Percentiles rank a stretch among this genome's conserved stretches.
These are phyloP conservation scores for Fraxinus albicans DNA, from an alignment of 305 asterid genomes.

Conservation along the genomic window DNA sequence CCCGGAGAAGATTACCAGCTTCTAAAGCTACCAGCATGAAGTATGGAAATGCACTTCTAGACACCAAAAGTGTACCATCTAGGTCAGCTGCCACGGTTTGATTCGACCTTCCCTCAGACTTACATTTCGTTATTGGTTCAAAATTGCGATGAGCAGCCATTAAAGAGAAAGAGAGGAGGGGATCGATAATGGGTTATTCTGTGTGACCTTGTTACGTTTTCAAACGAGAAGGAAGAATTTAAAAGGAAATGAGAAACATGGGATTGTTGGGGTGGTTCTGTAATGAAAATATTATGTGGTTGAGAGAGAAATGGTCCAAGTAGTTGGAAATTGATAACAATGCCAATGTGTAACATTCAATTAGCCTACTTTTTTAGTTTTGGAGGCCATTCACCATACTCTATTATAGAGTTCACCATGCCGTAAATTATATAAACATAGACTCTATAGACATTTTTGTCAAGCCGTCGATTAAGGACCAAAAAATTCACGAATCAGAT, in stretches of 20 bases:
- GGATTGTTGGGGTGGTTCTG: slow-evolving; percentile 22
- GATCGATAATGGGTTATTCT: slow-evolving; percentile 5
- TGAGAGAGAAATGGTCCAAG: slow-evolving; percentile 35
- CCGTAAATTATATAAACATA: background rate
- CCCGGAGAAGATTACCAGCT: slow-evolving; percentile 74
- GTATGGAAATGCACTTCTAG: slow-evolving; percentile 71
- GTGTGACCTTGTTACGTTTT: slow-evolving; percentile 22
- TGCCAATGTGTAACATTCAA: slow-evolving; percentile 52
- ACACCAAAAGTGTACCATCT: slow-evolving; percentile 70
- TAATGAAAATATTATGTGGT: slow-evolving; percentile 46
- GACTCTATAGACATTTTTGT: background rate
- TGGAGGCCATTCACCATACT: slow-evolving; percentile 35
- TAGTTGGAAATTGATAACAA: slow-evolving; percentile 43
- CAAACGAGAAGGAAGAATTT: slow-evolving; percentile 38
- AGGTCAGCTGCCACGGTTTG: slow-evolving; percentile 79
- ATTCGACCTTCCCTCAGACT: slow-evolving; percentile 41
- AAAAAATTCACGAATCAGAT: background rate
- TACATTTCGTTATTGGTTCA: slow-evolving; percentile 58
- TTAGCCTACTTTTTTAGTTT: slow-evolving; percentile 72
- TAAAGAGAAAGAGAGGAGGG: slow-evolving; percentile 10
- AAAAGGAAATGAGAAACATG: slow-evolving; percentile 41
- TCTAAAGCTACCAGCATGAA: slow-evolving; percentile 82
- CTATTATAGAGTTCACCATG: slow-evolving; percentile 16
- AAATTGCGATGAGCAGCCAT: slow-evolving; percentile 53
- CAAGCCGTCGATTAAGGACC: background rate